A percentile compares a stretch with the other conserved stretches of the same genome.
phyloP scores from a whole-genome alignment of 78 protist species.

The Guillardia theta region DNA sequence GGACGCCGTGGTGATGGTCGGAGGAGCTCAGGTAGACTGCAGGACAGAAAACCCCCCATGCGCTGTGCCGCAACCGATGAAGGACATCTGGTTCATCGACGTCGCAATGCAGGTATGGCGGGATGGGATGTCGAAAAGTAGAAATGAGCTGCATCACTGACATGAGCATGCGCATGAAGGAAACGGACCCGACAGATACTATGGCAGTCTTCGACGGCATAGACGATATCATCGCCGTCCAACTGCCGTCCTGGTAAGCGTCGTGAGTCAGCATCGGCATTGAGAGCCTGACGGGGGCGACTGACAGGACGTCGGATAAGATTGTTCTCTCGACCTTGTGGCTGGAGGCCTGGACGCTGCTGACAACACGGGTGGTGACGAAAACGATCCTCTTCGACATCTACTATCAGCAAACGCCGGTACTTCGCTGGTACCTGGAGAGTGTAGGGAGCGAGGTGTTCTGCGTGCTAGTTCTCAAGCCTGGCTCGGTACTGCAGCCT shows the following conservation, averaged over 20 bases:
- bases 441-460: not conserved
- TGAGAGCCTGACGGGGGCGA: no score
- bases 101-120: not conserved
- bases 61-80: not conserved
- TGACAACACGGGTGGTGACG: not conserved
- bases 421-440: not conserved
- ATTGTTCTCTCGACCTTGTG: no score
- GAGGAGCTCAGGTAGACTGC: not conserved
- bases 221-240: not conserved
- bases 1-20: not conserved
- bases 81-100: not conserved
- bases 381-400: not conserved
- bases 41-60: not conserved
- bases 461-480: not conserved
- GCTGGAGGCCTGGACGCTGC: not conserved
- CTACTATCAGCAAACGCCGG: not conserved
- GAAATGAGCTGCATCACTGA: not conserved
- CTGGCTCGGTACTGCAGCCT: not conserved
- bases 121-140: not conserved
- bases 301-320: no score
- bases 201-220: not conserved
- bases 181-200: not conserved
- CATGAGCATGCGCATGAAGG: not conserved
- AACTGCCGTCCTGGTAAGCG: not conserved
- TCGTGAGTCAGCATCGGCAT: not conserved